phyloP scores from a whole-genome alignment of 75 land plant genomes.

The Adiantum capillusveneris region DNA sequence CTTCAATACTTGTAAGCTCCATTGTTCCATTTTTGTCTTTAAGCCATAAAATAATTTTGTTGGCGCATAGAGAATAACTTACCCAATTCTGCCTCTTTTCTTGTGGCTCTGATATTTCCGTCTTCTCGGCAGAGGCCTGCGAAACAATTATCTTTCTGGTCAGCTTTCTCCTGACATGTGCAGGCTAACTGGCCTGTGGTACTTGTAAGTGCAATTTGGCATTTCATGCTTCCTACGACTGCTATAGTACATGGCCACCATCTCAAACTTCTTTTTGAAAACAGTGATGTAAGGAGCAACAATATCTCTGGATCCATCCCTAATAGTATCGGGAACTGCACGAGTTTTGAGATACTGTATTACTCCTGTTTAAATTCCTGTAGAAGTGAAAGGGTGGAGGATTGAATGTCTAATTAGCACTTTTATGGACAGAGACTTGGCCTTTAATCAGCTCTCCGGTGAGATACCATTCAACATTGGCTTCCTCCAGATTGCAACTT shows the following conservation, averaged over 20 bases:
- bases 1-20: constrained; percentile 61
- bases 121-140: constrained; percentile 53
- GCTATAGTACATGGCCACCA: background rate
- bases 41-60: no score
- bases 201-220: constrained; percentile 49
- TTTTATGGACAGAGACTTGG: constrained; percentile 49
- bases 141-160: constrained; percentile 62
- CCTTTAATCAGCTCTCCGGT: constrained; percentile 77
- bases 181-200: constrained; percentile 75
- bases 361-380: constrained; percentile 1
- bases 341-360: constrained; percentile 89
- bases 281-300: constrained; percentile 79
- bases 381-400: no score
- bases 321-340: constrained; percentile 79
- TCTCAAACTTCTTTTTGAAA: background rate
- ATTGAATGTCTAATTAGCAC: no score
- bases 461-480: constrained; percentile 78
- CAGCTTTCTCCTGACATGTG: constrained; percentile 73
- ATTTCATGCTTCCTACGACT: background rate
- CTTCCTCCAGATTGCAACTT: constrained; percentile 68
- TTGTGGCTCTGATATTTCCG: no score
- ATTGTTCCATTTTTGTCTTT: no score
- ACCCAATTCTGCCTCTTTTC: no score
- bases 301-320: constrained; percentile 76
- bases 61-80: no score